Base-by-base conservation (phyloP, 495 filamentous ascomycete genomes). In the Evernia prunastri region DNA sequence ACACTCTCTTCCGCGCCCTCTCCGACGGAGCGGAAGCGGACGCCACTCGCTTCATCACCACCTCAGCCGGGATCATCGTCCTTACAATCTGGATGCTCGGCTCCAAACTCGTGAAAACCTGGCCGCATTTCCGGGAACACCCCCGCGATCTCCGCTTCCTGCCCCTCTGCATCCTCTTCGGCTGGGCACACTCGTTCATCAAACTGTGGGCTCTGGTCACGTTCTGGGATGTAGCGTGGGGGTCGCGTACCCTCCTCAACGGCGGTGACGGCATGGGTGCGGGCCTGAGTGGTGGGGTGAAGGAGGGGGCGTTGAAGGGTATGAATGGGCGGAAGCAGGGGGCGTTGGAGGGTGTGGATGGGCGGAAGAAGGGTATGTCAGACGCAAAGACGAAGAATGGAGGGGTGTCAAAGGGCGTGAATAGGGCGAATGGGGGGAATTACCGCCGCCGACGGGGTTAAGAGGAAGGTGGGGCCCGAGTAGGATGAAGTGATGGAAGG, bases 191-290 rank as follows among this genome's bases (percentile, higher is more conserved):
- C 67, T 76, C 76, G 37, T 65, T 84, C 37, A 81, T 88, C 73
- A 89, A 88, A 73, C 58, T 86, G 20, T 83, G 81, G 67, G 84
- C 85, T 0, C 68, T 84, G 58, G 66, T 87, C 13, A 87, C 85
- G 36, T 75, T 80, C 27, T 60, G 58, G 58, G 5, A 60, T 29
- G 18, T n/a, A 0, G 42, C 27, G 23, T 60, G 58, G 58, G 42
- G 58, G 1, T 58, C 56, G 17, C 27, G 56, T 0, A 3, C 56
- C 3, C 27, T 58, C 2, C n/a, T n/a, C n/a, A n/a, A n/a, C n/a
- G n/a, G n/a, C n/a, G 51, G 15, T 3, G 51, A 56, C 10, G 51
- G 31, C 4, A 23, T 17, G 40, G 40, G 40, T 12, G 23, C 29
- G 25, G 11, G 2, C 42, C 1, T 15, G 47, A 3, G 1, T 7